phyloP scores from a whole-genome alignment of 1,139 yeast species.

The Chernovozyma sophiae-reginae region DNA sequence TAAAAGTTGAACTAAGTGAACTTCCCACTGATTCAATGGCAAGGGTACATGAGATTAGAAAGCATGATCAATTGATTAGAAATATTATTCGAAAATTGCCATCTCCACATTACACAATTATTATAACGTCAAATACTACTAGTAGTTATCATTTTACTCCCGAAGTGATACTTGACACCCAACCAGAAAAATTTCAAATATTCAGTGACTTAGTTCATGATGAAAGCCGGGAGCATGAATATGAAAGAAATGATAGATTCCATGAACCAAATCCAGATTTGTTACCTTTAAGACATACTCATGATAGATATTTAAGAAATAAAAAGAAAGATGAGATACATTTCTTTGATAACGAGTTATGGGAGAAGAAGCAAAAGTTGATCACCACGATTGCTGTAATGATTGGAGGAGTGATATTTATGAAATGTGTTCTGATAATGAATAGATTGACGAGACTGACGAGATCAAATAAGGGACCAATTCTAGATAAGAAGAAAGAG shows the following conservation, averaged over 20 bases:
- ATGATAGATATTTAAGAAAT: slow-evolving; percentile 28
- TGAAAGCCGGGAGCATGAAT: slow-evolving; percentile 42
- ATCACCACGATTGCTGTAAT: slow-evolving; percentile 33
- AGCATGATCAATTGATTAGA: slow-evolving; percentile 51
- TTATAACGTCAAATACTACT: slow-evolving; percentile 39
- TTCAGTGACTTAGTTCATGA: slow-evolving; percentile 47
- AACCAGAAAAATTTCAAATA: slow-evolving; percentile 34
- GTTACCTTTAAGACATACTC: slow-evolving; percentile 29
- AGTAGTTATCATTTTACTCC: slow-evolving; percentile 32
- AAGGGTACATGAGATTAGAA: slow-evolving; percentile 15
- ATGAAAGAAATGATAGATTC: slow-evolving; percentile 51
- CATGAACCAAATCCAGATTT: slow-evolving; percentile 32
- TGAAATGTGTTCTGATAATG: slow-evolving; percentile 9
- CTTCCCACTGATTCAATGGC: slow-evolving; percentile 30
- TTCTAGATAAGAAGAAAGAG: not conserved
- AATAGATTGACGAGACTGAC: not conserved
- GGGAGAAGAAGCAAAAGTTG: slow-evolving; percentile 38
- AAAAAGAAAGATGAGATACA: slow-evolving; percentile 34
- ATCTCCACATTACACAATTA: slow-evolving; percentile 56
- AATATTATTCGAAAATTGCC: slow-evolving; percentile 60
- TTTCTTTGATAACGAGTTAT: slow-evolving; percentile 34
- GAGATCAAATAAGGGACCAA: not conserved
- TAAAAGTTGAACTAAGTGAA: slow-evolving; percentile 49
- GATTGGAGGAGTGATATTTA: slow-evolving; percentile 17
- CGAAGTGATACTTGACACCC: slow-evolving; percentile 18